Percentiles rank a stretch among this genome's conserved stretches.
phyloP scores from a whole-genome alignment of 352 stramenopile genomes.

The Phytophthora aleatoria region DNA sequence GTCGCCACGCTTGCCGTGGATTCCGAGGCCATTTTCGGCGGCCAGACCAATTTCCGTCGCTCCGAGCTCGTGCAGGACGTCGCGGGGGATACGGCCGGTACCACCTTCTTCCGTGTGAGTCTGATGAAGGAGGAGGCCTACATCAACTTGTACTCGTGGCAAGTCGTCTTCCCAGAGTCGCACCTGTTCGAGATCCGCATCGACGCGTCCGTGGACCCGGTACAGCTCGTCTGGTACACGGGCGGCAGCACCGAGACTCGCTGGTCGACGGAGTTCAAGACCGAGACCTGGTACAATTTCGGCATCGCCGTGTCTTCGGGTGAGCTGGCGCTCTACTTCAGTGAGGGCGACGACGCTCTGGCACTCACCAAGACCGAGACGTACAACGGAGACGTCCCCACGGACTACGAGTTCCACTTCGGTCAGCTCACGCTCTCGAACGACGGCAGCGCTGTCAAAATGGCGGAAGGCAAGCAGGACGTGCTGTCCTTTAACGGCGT shows the following conservation, averaged over 20 bases:
- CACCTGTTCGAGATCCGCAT: constrained; percentile 68
- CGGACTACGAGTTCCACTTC: constrained; percentile 68
- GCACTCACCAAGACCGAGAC: constrained; percentile 47
- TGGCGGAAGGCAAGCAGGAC: constrained; percentile 51
- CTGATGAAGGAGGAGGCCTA: constrained; percentile 54
- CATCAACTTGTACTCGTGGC: constrained; percentile 54
- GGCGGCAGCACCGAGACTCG: constrained; percentile 48
- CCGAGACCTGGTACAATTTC: constrained; percentile 71
- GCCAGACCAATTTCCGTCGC: constrained; percentile 66
- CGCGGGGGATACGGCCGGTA: constrained; percentile 36
- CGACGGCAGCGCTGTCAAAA: constrained; percentile 53
- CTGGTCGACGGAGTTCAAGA: constrained; percentile 58
- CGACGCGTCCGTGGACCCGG: constrained; percentile 52
- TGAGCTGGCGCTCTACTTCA: constrained; percentile 59
- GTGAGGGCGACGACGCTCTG: constrained; percentile 46
- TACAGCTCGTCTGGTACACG: constrained; percentile 62
- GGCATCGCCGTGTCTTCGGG: constrained; percentile 51
- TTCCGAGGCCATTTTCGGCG: constrained; percentile 56
- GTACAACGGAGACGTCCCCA: constrained; percentile 27
- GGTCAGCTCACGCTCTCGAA: constrained; percentile 70
- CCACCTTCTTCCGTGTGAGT: constrained; percentile 68
- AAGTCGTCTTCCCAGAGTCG: constrained; percentile 66
- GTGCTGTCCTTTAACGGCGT: constrained; percentile 75
- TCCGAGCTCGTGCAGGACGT: constrained; percentile 73
- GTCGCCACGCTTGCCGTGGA: constrained; percentile 66